Percentiles rank a stretch among this genome's conserved stretches.
phyloP scores from a whole-genome alignment of 75 land plant species.

The Sequoia sempervirens region DNA sequence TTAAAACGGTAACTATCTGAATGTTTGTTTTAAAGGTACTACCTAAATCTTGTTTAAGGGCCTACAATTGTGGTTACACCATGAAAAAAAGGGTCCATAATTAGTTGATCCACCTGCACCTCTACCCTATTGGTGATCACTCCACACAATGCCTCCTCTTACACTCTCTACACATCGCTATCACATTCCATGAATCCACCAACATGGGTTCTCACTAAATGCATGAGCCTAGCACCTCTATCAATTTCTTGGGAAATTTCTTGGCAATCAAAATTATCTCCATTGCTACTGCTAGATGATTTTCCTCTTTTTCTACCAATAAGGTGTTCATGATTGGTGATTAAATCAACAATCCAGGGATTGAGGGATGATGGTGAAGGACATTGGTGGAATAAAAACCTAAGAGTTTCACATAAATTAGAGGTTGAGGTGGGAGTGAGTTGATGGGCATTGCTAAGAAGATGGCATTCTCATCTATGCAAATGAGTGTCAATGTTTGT shows the following conservation, averaged over 20 bases:
- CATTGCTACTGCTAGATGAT: neutral
- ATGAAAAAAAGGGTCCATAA: too few relatives aligned
- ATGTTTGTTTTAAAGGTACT: too few relatives aligned
- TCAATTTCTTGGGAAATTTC: neutral
- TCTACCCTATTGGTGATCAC: slow-evolving; percentile 44
- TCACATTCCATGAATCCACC: neutral
- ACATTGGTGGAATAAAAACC: neutral
- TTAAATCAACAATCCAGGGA: slow-evolving; percentile 23
- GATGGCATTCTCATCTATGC: slow-evolving; percentile 31
- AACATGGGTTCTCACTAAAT: slow-evolving; percentile 3
- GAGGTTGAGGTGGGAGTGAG: slow-evolving; percentile 12
- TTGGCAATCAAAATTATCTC: neutral
- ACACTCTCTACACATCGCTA: neutral
- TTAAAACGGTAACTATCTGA: too few relatives aligned
- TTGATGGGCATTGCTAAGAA: slow-evolving; percentile 16
- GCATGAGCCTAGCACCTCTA: slow-evolving; percentile 13
- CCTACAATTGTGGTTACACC: slow-evolving; percentile 43
- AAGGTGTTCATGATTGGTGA: slow-evolving; percentile 26
- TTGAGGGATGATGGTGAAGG: too few relatives aligned
- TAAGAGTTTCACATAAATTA: neutral
- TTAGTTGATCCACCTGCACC: slow-evolving; percentile 19
- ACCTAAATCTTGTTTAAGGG: too few relatives aligned
- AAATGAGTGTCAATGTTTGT: slow-evolving; percentile 17
- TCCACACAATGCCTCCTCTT: slow-evolving; percentile 24
- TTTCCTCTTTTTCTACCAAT: neutral